Evolutionary conservation across 2,329 filamentous ascomycete genomes (phyloP), one percentile per base, ranked within the genome.

Genomic region (Sporothrix mexicana): DNA sequence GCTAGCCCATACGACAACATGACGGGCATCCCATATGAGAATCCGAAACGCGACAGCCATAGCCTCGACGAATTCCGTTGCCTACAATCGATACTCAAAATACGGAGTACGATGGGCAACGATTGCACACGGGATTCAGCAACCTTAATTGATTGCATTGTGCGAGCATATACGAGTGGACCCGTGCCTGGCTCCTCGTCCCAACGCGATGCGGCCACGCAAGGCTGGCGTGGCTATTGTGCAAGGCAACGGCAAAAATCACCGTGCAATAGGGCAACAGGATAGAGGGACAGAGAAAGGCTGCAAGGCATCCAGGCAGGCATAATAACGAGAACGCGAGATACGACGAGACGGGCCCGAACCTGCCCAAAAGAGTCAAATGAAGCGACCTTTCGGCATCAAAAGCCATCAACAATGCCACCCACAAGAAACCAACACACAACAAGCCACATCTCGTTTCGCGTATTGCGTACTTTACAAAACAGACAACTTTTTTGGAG

Each of bases 271-370:
- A 41, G 36, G 17, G 36, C 59, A 41, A 7, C 41, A 23, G 12
- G 17, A 23, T 12, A 49, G 47, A 20, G 49, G n/a, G n/a, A n/a
- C n/a, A n/a, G n/a, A n/a, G n/a, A n/a, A 69, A 23, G 66, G 47
- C 47, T 53, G 49, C 49, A 69, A 69, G 66, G 66, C 66, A 55
- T 53, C 66, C 66, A 69, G 49, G 25, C 66, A 57, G 49, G 66
- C 47, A 57, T 20, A 57, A 59, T 45, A 47, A 25, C 3, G 17
- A 4, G 17, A 57, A 57, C 5, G 49, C 61, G 25, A 57, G 30
- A 57, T 20, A 69, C 67, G 51, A 69, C 9, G 9, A 8, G n/a
- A 62, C 17, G 20, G 61, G 41, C 9, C 61, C 23, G 59, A 6
- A 45, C 23, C 20, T 43, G n/a, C 61, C 61, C n/a, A 64, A 64